Evolutionary conservation across 2,329 filamentous ascomycete genomes (phyloP).

Genomic region (Harringtonia lauricola): DNA sequence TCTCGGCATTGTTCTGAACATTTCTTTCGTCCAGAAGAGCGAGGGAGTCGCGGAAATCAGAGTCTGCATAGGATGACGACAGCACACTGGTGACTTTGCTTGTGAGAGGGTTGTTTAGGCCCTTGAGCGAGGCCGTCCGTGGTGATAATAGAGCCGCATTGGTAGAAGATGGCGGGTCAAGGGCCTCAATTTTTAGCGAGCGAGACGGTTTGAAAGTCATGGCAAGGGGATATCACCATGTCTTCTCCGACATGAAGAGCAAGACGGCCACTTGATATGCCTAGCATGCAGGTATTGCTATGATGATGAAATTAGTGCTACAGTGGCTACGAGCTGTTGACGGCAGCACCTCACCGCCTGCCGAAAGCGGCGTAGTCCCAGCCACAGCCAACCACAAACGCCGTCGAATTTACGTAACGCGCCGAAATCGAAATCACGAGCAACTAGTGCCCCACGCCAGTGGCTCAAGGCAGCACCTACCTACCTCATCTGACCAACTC

Average conservation of each 20-base stretch:
- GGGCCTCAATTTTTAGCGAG: conserved; percentile 2
- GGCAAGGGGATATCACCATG: conserved; percentile 1
- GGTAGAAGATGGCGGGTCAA: too few relatives aligned
- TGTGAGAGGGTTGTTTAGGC: conserved; percentile 53
- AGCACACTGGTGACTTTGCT: conserved; percentile 76
- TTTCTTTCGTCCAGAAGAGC: conserved; percentile 63
- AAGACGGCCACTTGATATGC: background rate
- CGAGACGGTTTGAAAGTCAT: conserved; percentile 7
- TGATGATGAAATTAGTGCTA: background rate
- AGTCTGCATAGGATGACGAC: conserved; percentile 84
- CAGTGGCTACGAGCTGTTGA: background rate
- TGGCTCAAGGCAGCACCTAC: conserved; percentile 6
- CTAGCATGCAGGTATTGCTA: background rate
- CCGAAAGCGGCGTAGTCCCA: background rate
- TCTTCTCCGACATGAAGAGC: too few relatives aligned
- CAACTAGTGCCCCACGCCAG: conserved; percentile 1
- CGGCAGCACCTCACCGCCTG: conserved; percentile 7
- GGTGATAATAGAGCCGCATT: conserved; percentile 18
- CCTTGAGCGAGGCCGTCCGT: conserved; percentile 21
- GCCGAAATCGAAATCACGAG: background rate
- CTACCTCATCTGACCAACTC: conserved; percentile 4
- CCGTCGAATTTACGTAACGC: background rate
- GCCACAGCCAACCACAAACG: conserved; percentile 1
- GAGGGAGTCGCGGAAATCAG: conserved; percentile 80
- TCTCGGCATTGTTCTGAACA: conserved; percentile 64